phyloP scores from a whole-genome alignment of 129 eudicot species.

The Pseudognaphalium luteoalbum region DNA sequence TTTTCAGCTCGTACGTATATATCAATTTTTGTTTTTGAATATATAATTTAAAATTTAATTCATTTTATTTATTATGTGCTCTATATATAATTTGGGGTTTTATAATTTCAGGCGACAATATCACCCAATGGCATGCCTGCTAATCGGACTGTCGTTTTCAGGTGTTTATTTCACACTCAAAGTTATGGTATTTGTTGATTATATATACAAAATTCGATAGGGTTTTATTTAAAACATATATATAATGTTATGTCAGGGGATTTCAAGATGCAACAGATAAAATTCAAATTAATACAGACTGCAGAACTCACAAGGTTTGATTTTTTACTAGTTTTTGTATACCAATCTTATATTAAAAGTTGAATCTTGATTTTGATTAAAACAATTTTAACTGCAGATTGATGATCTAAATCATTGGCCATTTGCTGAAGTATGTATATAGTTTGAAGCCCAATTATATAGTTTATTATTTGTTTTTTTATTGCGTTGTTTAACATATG shows the following conservation, averaged over 20 bases:
- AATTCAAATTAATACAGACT: constrained; percentile 80
- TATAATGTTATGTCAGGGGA: constrained; percentile 50
- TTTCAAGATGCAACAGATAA: constrained; percentile 69
- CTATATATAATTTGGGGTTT: constrained; percentile 7
- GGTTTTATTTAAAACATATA: constrained; percentile 4
- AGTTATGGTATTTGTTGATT: background rate
- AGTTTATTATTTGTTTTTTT: no score
- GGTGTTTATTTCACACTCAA: constrained; percentile 36
- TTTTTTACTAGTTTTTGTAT: background rate
- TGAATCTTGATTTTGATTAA: constrained; percentile 19
- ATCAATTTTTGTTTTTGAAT: background rate
- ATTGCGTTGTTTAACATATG: background rate
- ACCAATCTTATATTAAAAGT: background rate
- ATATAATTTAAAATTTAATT: background rate
- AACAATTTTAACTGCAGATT: constrained; percentile 49
- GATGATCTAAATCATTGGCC: constrained; percentile 88
- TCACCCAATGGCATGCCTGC: constrained; percentile 75
- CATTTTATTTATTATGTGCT: background rate
- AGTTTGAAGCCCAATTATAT: background rate
- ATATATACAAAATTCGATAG: background rate
- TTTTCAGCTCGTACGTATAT: constrained; percentile 52
- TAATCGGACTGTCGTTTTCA: constrained; percentile 94
- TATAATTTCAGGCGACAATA: constrained; percentile 65
- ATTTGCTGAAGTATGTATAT: constrained; percentile 72
- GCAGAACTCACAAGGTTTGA: constrained; percentile 76